Conservation (phyloP, 352 stramenopile species). For the Phytophthora podocarpi region DNA sequence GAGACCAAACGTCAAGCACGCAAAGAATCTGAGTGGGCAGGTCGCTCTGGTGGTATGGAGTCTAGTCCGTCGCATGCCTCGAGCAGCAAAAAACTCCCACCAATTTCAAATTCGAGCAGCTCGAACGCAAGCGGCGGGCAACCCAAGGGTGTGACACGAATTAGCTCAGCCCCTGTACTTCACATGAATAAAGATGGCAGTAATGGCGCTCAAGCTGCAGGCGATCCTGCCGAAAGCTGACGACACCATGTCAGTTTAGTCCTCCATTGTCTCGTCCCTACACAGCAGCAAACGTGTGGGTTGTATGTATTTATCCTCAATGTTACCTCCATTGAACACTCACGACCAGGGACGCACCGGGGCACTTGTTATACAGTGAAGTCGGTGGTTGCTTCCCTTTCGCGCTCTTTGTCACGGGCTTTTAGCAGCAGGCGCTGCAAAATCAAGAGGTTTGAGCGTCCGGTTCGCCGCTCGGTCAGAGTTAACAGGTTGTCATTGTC, state of each 20-base stretch:
- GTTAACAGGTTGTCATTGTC: constrained; percentile 39
- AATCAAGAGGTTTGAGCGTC: constrained; percentile 49
- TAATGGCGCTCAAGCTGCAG: constrained; percentile 12
- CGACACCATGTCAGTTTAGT: constrained; percentile 11
- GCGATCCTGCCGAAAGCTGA: constrained; percentile 29
- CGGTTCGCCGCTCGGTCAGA: constrained; percentile 46
- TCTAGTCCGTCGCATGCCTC: constrained; percentile 34
- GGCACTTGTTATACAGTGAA: constrained; percentile 43
- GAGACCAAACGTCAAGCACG: constrained; percentile 55
- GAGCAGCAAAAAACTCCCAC: constrained; percentile 65
- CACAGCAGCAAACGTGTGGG: constrained; percentile 2
- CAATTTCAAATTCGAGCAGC: constrained; percentile 41
- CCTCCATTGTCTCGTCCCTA: constrained; percentile 3
- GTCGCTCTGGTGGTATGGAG: constrained; percentile 74
- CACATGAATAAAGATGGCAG: constrained; percentile 55
- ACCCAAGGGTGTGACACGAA: constrained; percentile 54
- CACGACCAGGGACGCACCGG: too few relatives aligned
- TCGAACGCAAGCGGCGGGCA: neutral
- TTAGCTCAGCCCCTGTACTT: constrained; percentile 66
- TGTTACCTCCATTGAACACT: constrained; percentile 14
- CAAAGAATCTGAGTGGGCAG: constrained; percentile 83
- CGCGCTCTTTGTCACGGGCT: constrained; percentile 47
- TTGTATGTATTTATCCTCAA: constrained; percentile 35
- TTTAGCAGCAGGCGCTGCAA: constrained; percentile 62
- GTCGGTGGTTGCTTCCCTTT: constrained; percentile 36